phyloP scores from a whole-genome alignment of 148 eudicot species.

The Rhododendron simsii region DNA sequence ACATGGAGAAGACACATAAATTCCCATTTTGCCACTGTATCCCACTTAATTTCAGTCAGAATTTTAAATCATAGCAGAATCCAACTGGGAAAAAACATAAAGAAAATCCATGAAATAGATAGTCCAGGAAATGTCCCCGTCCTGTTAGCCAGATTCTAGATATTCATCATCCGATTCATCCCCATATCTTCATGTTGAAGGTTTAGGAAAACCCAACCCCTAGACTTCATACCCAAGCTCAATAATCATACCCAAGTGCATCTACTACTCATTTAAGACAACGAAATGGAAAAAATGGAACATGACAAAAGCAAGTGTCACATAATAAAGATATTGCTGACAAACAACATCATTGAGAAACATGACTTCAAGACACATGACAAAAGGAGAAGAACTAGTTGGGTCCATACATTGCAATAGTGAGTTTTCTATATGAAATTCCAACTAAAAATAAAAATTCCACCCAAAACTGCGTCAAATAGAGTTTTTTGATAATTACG shows the following conservation, averaged over 20 bases:
- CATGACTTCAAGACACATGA: background rate
- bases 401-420: background rate
- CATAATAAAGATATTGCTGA: background rate
- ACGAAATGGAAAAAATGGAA: background rate
- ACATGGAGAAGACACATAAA: background rate
- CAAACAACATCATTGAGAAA: background rate
- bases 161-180: background rate
- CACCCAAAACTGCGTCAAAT: background rate
- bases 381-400: background rate
- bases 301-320: background rate
- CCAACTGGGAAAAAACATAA: background rate
- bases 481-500: background rate
- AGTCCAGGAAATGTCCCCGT: background rate
- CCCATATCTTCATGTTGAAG: background rate
- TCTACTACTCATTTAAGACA: background rate
- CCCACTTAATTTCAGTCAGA: background rate
- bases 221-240: background rate
- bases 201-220: background rate
- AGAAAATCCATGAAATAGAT: background rate
- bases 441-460: background rate
- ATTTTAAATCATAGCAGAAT: background rate
- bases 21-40: background rate
- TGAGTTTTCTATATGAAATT: background rate
- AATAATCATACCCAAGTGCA: background rate
- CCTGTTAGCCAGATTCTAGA: background rate